Evolutionary conservation across 352 stramenopile species (phyloP).

Genomic region (Pythium periplocum): DNA sequence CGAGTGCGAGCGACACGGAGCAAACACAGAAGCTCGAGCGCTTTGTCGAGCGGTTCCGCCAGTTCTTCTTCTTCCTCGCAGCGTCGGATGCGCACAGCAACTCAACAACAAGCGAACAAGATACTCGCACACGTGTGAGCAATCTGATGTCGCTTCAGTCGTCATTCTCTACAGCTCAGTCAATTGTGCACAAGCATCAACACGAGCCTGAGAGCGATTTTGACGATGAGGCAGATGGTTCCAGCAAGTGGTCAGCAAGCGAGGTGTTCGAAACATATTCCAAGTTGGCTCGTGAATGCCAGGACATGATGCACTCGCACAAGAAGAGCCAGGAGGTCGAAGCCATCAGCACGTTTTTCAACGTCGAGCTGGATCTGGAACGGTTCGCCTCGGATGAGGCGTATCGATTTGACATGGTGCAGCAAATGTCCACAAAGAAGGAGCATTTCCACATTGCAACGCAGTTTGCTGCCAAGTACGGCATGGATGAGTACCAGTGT

Average conservation of each 20-base stretch:
- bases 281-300: conserved; percentile 37
- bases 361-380: conserved; percentile 49
- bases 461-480: conserved; percentile 67
- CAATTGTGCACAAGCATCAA: no score
- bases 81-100: conserved; percentile 1
- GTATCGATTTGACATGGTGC: conserved; percentile 46
- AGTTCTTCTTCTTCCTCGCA: conserved; percentile 41
- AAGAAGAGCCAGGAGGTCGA: conserved; percentile 56
- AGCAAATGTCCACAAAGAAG: conserved; percentile 44
- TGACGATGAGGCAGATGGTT: no score
- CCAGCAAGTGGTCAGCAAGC: no score
- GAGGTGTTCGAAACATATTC: conserved; percentile 1
- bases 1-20: background rate
- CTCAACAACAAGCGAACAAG: no score
- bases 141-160: no score
- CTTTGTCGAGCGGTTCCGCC: conserved; percentile 13
- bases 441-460: conserved; percentile 36
- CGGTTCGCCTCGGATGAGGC: conserved; percentile 38
- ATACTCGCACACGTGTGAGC: no score
- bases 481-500: conserved; percentile 54
- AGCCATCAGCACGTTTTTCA: conserved; percentile 56
- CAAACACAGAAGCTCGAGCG: background rate
- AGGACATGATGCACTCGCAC: conserved; percentile 42
- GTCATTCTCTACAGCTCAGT: no score
- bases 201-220: no score